phyloP scores from a whole-genome alignment of 2,329 filamentous ascomycete genomes.

The Penicillium olsonii region DNA sequence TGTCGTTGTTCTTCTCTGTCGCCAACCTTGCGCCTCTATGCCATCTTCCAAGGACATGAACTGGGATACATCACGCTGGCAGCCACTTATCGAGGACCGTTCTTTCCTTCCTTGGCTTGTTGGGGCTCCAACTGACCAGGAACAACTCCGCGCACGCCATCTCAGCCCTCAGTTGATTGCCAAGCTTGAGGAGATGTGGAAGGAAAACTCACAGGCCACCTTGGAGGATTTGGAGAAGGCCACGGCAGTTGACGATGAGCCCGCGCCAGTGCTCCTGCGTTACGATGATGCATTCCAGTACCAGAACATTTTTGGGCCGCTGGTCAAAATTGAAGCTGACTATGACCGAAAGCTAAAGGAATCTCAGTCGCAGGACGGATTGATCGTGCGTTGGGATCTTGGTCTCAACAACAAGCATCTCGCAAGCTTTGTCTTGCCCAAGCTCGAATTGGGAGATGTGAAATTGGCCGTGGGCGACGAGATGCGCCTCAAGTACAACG shows the following conservation, averaged over 20 bases:
- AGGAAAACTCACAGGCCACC: conserved; percentile 86
- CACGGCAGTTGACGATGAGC: conserved; percentile 89
- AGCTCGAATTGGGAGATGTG: conserved; percentile 95
- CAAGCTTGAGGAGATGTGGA: conserved; percentile 97
- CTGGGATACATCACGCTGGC: conserved; percentile 98
- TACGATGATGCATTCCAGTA: conserved; percentile 99
- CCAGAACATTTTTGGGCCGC: conserved; percentile 95
- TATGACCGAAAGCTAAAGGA: conserved; percentile 99
- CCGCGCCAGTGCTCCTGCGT: conserved; percentile 83
- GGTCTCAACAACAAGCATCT: conserved; percentile 97
- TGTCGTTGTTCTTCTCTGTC: conserved; percentile 93
- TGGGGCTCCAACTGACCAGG: conserved; percentile 81
- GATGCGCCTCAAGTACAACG: conserved; percentile 96
- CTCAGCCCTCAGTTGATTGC: conserved; percentile 92
- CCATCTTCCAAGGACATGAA: conserved; percentile 99
- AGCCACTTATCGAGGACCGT: conserved; percentile 94
- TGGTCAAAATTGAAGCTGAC: conserved; percentile 99
- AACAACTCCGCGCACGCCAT: conserved; percentile 92
- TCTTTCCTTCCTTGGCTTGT: conserved; percentile 96
- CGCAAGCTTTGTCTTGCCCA: conserved; percentile 91
- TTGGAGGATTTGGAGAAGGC: conserved; percentile 90
- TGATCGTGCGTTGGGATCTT: conserved; percentile 91
- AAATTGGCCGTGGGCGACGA: conserved; percentile 97
- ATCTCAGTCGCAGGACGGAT: conserved; percentile 93
- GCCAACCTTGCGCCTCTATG: conserved; percentile 92